Evolutionary conservation across 345 rosid species (phyloP).

Genomic region (Lepidium didymum): DNA sequence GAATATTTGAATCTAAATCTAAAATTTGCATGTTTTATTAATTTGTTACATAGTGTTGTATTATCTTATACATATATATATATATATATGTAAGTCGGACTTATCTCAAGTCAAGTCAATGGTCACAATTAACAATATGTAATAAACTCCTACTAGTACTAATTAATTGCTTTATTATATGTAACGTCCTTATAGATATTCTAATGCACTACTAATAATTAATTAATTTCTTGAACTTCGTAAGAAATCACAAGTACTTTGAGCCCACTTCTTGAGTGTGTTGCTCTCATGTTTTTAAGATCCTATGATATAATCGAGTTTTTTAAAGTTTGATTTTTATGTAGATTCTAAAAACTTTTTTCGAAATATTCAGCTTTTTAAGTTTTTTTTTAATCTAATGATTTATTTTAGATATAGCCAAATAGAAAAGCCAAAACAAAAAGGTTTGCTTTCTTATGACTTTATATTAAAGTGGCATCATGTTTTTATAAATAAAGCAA

Average conservation of each 20-base stretch:
- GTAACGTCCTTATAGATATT: neutral
- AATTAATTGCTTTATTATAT: too few species aligned
- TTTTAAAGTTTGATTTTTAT: neutral
- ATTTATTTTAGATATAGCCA: neutral
- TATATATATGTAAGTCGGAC: too few species aligned
- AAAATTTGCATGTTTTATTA: neutral
- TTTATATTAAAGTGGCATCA: neutral
- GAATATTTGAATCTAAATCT: neutral
- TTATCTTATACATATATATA: neutral
- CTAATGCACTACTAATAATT: neutral
- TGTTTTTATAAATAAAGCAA: neutral
- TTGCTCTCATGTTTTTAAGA: slow-evolving; percentile 16
- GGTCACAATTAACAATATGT: neutral
- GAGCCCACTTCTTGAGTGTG: slow-evolving; percentile 12
- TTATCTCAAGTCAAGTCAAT: neutral
- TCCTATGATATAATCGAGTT: slow-evolving; percentile 1
- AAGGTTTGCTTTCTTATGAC: neutral
- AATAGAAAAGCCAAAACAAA: neutral
- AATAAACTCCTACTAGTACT: neutral
- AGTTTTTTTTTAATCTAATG: neutral
- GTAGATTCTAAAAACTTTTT: neutral
- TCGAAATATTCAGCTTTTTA: neutral
- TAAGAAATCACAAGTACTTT: neutral
- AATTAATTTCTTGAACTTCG: neutral
- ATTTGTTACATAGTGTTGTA: too few species aligned